Percentiles rank a stretch among this genome's conserved stretches.
Conservation (phyloP, 495 filamentous ascomycete species). For the Xylaria castorea region DNA sequence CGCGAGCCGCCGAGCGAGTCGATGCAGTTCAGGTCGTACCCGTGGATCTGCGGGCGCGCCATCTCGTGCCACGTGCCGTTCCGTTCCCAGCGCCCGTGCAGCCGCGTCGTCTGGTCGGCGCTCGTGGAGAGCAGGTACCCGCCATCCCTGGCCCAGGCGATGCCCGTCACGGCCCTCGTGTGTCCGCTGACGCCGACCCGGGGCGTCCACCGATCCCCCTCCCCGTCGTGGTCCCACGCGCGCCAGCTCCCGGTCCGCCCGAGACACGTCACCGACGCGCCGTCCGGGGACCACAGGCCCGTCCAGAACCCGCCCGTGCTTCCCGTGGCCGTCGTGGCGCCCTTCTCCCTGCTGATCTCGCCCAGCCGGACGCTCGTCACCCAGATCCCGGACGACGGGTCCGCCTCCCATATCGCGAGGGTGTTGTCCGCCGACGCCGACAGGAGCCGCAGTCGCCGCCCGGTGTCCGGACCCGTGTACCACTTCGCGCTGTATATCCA, state of each 20-base stretch:
- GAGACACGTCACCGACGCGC: constrained; percentile 74
- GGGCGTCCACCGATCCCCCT: constrained; percentile 73
- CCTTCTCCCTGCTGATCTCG: constrained; percentile 92
- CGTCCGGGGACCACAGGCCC: constrained; percentile 87
- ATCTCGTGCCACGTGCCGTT: constrained; percentile 87
- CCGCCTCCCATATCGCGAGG: constrained; percentile 87
- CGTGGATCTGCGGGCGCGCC: constrained; percentile 94
- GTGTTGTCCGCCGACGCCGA: constrained; percentile 96
- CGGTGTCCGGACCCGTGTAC: constrained; percentile 49
- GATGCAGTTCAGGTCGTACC: constrained; percentile 96
- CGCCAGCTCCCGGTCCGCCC: constrained; percentile 95
- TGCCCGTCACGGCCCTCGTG: constrained; percentile 75
- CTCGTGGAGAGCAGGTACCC: constrained; percentile 87
- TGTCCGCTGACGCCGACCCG: constrained; percentile 83
- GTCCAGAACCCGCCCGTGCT: constrained; percentile 97
- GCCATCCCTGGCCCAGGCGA: constrained; percentile 85
- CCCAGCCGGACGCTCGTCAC: constrained; percentile 82
- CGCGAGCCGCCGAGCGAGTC: constrained; percentile 70
- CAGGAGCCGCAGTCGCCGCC: constrained; percentile 72
- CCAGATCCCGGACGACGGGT: constrained; percentile 86
- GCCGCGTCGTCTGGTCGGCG: constrained; percentile 91
- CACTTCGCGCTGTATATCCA: constrained; percentile 93
- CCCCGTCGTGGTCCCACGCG: constrained; percentile 65
- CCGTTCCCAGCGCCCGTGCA: constrained; percentile 83
- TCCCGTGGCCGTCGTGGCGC: constrained; percentile 92